phyloP scores from a whole-genome alignment of 2,329 filamentous ascomycete species.

The Helotiales sp. region DNA sequence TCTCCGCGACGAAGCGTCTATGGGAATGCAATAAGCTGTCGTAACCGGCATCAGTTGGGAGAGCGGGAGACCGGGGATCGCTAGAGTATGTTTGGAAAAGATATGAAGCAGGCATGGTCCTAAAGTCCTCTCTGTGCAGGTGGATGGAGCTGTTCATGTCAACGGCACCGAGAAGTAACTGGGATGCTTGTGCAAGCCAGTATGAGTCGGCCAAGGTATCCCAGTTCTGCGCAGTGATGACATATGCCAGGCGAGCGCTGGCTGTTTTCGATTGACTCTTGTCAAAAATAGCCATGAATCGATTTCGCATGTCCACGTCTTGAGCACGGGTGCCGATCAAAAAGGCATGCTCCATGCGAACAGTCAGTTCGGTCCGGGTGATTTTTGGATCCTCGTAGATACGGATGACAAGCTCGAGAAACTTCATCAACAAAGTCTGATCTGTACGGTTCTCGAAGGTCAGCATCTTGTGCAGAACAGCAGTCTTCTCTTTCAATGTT shows the following conservation, averaged over 20 bases:
- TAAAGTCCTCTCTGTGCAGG: constrained; percentile 84
- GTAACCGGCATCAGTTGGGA: constrained; percentile 82
- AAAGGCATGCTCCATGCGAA: constrained; percentile 97
- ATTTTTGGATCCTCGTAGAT: constrained; percentile 99
- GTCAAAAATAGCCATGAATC: constrained; percentile 96
- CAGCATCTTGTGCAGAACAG: constrained; percentile 98
- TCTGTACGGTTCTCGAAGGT: constrained; percentile 88
- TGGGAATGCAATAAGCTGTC: constrained; percentile 80
- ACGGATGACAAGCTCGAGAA: constrained; percentile 92
- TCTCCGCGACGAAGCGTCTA: constrained; percentile 79
- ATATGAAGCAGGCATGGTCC: constrained; percentile 72
- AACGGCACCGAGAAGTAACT: constrained; percentile 87
- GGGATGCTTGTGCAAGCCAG: constrained; percentile 94
- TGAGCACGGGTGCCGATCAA: constrained; percentile 91
- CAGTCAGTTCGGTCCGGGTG: constrained; percentile 90
- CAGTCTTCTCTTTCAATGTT: constrained; percentile 97
- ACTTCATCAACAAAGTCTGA: constrained; percentile 85
- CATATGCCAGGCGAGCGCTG: constrained; percentile 85
- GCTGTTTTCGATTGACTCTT: constrained; percentile 92
- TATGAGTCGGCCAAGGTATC: constrained; percentile 93
- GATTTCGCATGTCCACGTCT: constrained; percentile 95
- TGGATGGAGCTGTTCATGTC: constrained; percentile 82
- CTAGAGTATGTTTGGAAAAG: constrained; percentile 75
- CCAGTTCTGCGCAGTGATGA: constrained; percentile 94
- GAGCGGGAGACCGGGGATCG: constrained; percentile 65